Evolutionary conservation across 1,284 basidiomycete genomes (phyloP).

Genomic region (Ceratobasidium sp.): DNA sequence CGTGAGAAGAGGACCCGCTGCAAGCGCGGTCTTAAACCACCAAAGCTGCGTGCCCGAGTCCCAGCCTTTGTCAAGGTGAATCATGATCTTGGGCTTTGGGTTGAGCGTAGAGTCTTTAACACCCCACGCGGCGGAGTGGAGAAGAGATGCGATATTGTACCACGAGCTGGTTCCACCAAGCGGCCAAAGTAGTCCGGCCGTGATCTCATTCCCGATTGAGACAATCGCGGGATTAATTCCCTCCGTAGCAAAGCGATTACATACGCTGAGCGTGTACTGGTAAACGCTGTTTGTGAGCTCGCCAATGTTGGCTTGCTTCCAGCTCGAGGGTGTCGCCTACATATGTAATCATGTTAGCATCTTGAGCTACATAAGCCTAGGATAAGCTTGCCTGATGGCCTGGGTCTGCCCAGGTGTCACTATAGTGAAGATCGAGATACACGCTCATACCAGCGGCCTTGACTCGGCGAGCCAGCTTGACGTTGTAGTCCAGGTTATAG

Average conservation of each 20-base stretch:
- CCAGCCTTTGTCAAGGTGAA: conserved; percentile 75
- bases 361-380: background rate
- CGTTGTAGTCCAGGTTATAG: conserved; percentile 65
- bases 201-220: conserved; percentile 46
- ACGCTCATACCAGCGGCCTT: conserved; percentile 68
- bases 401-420: conserved; percentile 64
- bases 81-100: conserved; percentile 62
- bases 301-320: conserved; percentile 62
- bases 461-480: conserved; percentile 67
- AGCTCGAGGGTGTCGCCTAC: conserved; percentile 67
- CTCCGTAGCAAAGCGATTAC: conserved; percentile 30
- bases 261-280: conserved; percentile 40
- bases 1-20: conserved; percentile 62
- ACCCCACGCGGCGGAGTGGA: conserved; percentile 65
- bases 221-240: conserved; percentile 51
- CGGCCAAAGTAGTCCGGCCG: conserved; percentile 71
- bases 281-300: conserved; percentile 53
- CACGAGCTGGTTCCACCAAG: conserved; percentile 66
- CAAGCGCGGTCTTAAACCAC: conserved; percentile 66
- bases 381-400: conserved; percentile 18
- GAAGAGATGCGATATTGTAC: conserved; percentile 65
- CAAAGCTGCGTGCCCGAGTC: conserved; percentile 59
- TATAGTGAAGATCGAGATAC: conserved; percentile 69
- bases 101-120: conserved; percentile 59
- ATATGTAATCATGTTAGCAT: conserved; percentile 47